Evolutionary conservation across 2,329 filamentous ascomycete species (phyloP), one percentile per base, ranked within the genome.

Genomic region (Fusarium nematophilum): DNA sequence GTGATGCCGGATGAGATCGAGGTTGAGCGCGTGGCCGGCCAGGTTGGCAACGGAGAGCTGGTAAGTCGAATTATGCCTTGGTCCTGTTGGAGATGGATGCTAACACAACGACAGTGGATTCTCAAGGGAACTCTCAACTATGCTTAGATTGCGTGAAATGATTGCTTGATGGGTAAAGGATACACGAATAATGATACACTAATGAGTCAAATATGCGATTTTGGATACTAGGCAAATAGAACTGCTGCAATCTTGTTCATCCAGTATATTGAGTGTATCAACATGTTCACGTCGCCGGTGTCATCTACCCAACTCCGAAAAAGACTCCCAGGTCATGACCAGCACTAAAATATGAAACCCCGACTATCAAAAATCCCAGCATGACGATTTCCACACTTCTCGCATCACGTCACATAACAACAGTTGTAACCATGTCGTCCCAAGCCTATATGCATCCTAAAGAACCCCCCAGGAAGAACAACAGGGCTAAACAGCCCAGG

Each of bases 31-130:
- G 81, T 96, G 45, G 89, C 88, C 2, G 89, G 89, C 64, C 84
- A 86, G 57, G 93, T 96, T 14, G 84, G 86, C 4, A 99, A 98
- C 72, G 95, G 95, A 4, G 91, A 98, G 76, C 83, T 98, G 65
- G 82, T 83, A 72, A 70, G 82, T 77, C 6, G 13, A 6, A 14
- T 9, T 6, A 14, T 9, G 1, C 29, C 9, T 11, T 17, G 15
- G 13, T 1, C 5, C 8, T 29, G 6, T 8, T 44, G 11, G n/a
- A 17, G 9, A 9, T 3, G 27, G 10, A 27, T 49, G 23, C 51
- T 61, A 42, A 61, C 42, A n/a, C 3, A 10, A 18, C 5, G 21
- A 30, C 13, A 83, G 65, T 96, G 92, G 92, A 83, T 93, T 30
- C 71, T 86, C n/a, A 83, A 82, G 50, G 77, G 75, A 11, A 81